phyloP scores from a whole-genome alignment of 176 grass and related monocot species.

The Zea luxurians region DNA sequence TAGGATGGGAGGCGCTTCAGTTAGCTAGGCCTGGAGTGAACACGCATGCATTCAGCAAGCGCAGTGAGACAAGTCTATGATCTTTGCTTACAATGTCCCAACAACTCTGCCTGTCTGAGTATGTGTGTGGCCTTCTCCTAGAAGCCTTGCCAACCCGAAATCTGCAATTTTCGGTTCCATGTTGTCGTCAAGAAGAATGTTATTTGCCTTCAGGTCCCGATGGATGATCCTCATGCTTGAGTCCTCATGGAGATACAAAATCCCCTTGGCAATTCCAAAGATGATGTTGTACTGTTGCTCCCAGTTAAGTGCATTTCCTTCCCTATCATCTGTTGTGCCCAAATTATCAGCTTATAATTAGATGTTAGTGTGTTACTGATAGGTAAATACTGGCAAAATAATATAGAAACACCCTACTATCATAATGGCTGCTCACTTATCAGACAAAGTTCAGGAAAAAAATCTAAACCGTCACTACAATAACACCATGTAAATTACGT shows the following conservation, averaged over 20 bases:
- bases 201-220: conserved; percentile 46
- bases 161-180: conserved; percentile 50
- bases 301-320: conserved; percentile 28
- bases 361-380: background rate
- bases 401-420: background rate
- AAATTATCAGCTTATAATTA: background rate
- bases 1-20: background rate
- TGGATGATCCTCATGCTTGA: conserved; percentile 55
- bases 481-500: background rate
- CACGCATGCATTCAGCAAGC: background rate
- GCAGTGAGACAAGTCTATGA: background rate
- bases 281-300: conserved; percentile 37
- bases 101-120: conserved; percentile 32
- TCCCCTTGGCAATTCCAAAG: conserved; percentile 44
- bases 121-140: conserved; percentile 29
- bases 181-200: conserved; percentile 35
- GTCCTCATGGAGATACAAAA: conserved; percentile 55
- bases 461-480: background rate
- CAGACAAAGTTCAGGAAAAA: background rate
- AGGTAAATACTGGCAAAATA: background rate
- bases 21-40: background rate
- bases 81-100: conserved; percentile 45
- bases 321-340: background rate
- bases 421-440: background rate
- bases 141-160: conserved; percentile 43